A percentile compares a stretch with the other conserved stretches of the same genome.
Conservation (phyloP, 2,329 filamentous ascomycete species). For the Neofusicoccum laricinum region DNA sequence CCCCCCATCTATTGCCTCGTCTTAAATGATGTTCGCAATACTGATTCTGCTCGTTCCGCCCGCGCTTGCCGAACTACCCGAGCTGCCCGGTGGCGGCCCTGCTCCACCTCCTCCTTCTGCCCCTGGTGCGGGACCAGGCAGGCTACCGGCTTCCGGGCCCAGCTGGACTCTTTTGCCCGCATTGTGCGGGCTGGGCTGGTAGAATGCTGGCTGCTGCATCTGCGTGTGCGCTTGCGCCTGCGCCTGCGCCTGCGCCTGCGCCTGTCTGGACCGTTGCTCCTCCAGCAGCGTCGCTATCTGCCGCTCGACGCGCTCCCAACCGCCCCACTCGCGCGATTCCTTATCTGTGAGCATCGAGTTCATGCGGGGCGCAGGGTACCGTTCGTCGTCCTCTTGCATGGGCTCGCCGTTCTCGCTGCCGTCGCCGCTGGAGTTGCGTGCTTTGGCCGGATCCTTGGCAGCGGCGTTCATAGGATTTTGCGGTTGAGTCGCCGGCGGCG, state of each 20-base stretch:
- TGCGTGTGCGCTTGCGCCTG: background rate
- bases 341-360: conserved; percentile 53
- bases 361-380: conserved; percentile 46
- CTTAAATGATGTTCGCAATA: conserved; percentile 43
- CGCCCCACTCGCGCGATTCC: conserved; percentile 68
- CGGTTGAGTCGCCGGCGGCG: background rate
- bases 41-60: conserved; percentile 36
- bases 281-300: conserved; percentile 56
- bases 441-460: background rate
- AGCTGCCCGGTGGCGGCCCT: conserved; percentile 34
- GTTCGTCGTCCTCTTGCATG: conserved; percentile 31
- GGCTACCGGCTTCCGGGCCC: conserved; percentile 22
- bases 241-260: conserved; percentile 10
- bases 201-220: conserved; percentile 19
- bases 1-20: background rate
- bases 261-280: conserved; percentile 36
- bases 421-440: conserved; percentile 18
- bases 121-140: background rate
- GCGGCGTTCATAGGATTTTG: conserved; percentile 17
- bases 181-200: conserved; percentile 37
- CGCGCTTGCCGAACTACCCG: conserved; percentile 39
- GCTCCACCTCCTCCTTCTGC: conserved; percentile 39
- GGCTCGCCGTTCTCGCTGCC: conserved; percentile 26
- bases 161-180: conserved; percentile 37
- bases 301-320: conserved; percentile 73